phyloP scores from a whole-genome alignment of 805 yeast genomes.

The Candida nemodendra region DNA sequence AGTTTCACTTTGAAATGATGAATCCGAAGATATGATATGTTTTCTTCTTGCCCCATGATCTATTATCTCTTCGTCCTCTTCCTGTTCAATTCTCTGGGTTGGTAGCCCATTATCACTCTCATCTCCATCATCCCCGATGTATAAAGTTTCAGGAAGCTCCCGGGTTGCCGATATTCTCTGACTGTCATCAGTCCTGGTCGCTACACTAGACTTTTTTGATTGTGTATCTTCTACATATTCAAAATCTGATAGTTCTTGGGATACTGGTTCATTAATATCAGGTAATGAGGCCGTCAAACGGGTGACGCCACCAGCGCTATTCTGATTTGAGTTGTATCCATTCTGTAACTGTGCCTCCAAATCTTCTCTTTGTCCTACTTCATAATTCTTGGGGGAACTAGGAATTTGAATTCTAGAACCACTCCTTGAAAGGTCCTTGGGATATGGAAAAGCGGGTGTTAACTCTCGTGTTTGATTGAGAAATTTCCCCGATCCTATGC shows the following conservation, averaged over 20 bases:
- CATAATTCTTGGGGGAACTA: slow-evolving; percentile 1
- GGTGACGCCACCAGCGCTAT: neutral
- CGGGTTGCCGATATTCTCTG: slow-evolving; percentile 8
- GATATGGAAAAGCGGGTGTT: neutral
- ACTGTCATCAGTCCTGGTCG: slow-evolving; percentile 5
- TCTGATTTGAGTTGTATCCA: too few species aligned
- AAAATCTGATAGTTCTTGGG: slow-evolving; percentile 21
- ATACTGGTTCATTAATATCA: slow-evolving; percentile 19
- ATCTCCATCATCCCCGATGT: slow-evolving; percentile 5
- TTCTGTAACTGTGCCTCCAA: too few species aligned
- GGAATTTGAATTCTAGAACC: too few species aligned
- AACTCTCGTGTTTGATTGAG: neutral
- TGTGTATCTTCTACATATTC: slow-evolving; percentile 10
- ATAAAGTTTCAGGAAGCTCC: slow-evolving; percentile 5
- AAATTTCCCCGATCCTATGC: slow-evolving; percentile 9
- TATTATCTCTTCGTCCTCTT: neutral
- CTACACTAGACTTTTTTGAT: neutral
- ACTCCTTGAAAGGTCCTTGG: neutral
- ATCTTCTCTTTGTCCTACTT: neutral
- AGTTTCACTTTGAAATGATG: slow-evolving; percentile 1
- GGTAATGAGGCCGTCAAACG: slow-evolving; percentile 9
- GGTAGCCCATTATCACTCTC: neutral
- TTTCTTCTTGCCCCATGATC: neutral
- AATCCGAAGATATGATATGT: slow-evolving; percentile 1
- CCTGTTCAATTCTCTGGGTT: neutral